A percentile compares a stretch with the other conserved stretches of the same genome.
These are phyloP conservation scores for Vitis riparia DNA, from an alignment of 164 flowering plant genomes.

Conservation along the genomic window DNA sequence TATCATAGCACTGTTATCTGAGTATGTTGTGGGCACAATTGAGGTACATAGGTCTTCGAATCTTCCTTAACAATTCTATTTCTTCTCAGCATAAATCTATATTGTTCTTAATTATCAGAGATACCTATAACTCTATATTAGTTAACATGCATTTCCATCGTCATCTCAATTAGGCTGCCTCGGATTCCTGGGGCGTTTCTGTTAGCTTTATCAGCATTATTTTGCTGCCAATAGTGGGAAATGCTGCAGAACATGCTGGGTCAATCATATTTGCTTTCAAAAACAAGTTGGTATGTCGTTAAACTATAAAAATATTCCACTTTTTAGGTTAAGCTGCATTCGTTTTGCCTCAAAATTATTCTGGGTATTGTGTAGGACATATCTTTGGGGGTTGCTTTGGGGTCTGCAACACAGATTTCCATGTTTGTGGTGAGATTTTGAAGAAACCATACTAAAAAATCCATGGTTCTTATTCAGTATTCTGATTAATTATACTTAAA, in stretches of 20 bases:
- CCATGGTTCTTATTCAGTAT: no score
- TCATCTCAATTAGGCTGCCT: slow-evolving; percentile 32
- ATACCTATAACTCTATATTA: no score
- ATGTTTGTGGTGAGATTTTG: slow-evolving; percentile 41
- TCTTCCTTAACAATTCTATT: background rate
- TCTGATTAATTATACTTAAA: no score
- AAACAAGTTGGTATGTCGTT: slow-evolving; percentile 33
- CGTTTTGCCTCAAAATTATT: background rate
- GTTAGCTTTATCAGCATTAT: slow-evolving; percentile 44
- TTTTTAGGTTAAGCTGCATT: background rate
- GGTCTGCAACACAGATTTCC: slow-evolving; percentile 46
- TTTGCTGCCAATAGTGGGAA: slow-evolving; percentile 43
- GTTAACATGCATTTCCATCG: background rate
- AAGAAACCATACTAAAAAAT: background rate
- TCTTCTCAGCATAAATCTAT: background rate
- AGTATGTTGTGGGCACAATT: slow-evolving; percentile 51
- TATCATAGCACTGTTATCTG: slow-evolving; percentile 40
- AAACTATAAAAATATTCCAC: background rate
- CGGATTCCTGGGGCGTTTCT: slow-evolving; percentile 45
- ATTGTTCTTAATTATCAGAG: no score
- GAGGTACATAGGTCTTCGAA: slow-evolving; percentile 29
- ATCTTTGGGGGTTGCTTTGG: slow-evolving; percentile 49
- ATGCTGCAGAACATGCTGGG: slow-evolving; percentile 49
- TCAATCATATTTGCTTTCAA: slow-evolving; percentile 44
- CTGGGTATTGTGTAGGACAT: slow-evolving; percentile 35